A percentile compares a stretch with the other conserved stretches of the same genome.
These are phyloP conservation scores for Sechiopsis laciniata DNA, from an alignment of 306 rosid species.

Conservation along the genomic window DNA sequence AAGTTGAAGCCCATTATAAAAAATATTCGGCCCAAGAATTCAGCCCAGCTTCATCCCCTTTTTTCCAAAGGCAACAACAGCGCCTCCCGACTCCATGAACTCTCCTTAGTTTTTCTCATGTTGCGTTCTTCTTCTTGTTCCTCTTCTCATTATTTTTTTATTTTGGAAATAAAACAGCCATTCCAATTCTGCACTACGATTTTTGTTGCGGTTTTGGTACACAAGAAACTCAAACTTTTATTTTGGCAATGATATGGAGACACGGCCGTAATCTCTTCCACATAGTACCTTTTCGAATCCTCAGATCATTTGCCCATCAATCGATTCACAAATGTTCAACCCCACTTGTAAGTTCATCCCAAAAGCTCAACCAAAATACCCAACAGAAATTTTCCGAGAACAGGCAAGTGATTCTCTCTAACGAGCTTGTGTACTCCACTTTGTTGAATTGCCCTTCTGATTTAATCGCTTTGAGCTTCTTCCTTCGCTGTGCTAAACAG, in stretches of 20 bases:
- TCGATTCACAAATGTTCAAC: conserved; percentile 19
- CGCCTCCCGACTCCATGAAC: too few relatives aligned
- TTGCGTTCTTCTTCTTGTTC: too few relatives aligned
- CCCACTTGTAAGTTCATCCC: conserved; percentile 10
- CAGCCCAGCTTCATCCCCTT: too few relatives aligned
- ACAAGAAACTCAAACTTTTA: neutral
- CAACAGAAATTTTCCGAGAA: conserved; percentile 13
- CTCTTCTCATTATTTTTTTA: too few relatives aligned
- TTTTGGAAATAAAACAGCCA: too few relatives aligned
- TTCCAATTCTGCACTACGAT: too few relatives aligned
- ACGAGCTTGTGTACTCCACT: conserved; percentile 30
- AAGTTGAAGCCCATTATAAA: too few relatives aligned
- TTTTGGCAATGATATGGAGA: conserved; percentile 27
- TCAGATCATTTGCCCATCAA: conserved; percentile 13
- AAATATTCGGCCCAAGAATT: too few relatives aligned
- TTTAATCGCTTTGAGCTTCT: conserved; percentile 46
- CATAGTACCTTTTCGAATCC: conserved; percentile 16
- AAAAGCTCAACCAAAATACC: neutral
- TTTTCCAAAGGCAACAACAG: too few relatives aligned
- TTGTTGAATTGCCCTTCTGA: conserved; percentile 44
- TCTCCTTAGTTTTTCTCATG: too few relatives aligned
- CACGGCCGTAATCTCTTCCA: conserved; percentile 22
- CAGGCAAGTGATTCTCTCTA: conserved; percentile 24
- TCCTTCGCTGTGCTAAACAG: conserved; percentile 45
- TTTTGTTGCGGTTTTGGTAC: neutral